Evolutionary conservation across 768 basidiomycete species (phyloP).

Genomic region (Sutorius australiensis): DNA sequence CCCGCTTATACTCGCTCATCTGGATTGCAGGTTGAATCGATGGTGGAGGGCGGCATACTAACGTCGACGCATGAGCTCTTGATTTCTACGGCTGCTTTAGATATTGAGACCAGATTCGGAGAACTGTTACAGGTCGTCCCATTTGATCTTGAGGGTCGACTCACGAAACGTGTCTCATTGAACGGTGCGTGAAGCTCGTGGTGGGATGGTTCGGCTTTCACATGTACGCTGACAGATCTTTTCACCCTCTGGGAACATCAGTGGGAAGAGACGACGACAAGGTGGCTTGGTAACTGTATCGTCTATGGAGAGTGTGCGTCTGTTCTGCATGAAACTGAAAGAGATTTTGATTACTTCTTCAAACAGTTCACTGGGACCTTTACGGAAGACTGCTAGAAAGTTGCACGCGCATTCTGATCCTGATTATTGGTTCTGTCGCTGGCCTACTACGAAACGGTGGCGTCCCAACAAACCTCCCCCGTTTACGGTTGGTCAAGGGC

Average conservation of each 20-base stretch:
- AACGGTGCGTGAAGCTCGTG: conserved; percentile 41
- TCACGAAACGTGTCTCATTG: conserved; percentile 45
- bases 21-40: conserved; percentile 44
- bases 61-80: conserved; percentile 42
- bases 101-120: conserved; percentile 55
- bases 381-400: conserved; percentile 44
- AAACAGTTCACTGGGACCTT: conserved; percentile 54
- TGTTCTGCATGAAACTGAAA: neutral
- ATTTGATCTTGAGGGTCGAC: conserved; percentile 56
- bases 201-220: neutral
- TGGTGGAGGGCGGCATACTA: conserved; percentile 42
- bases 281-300: conserved; percentile 23
- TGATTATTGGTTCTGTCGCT: conserved; percentile 28
- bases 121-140: conserved; percentile 38
- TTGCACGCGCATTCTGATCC: conserved; percentile 40
- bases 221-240: conserved; percentile 15
- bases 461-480: conserved; percentile 29
- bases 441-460: conserved; percentile 29
- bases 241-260: conserved; percentile 22
- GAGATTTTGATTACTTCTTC: neutral
- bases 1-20: neutral
- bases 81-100: conserved; percentile 49
- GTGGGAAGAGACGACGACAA: conserved; percentile 21
- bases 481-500: conserved; percentile 31
- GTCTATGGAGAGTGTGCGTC: conserved; percentile 46